phyloP scores from a whole-genome alignment of 805 yeast genomes.

The Teunomyces atbi region DNA sequence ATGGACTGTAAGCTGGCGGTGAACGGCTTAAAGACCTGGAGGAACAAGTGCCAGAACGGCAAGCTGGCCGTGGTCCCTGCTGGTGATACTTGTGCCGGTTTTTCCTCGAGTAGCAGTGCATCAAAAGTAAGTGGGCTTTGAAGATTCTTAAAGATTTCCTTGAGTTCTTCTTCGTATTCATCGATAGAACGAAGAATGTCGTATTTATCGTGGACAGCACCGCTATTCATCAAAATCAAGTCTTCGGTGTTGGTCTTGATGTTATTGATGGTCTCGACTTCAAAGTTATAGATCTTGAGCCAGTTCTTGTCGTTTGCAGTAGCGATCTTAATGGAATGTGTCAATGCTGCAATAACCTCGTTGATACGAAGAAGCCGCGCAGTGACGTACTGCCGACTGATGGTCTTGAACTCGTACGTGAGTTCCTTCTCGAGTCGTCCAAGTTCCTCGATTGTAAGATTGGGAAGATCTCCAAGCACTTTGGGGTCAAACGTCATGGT shows the following conservation, averaged over 20 bases:
- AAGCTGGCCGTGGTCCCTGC: conserved; percentile 6
- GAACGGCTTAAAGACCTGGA: conserved; percentile 21
- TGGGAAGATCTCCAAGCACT: not conserved
- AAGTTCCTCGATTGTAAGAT: conserved; percentile 4
- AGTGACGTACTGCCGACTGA: conserved; percentile 24
- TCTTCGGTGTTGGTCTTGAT: conserved; percentile 34
- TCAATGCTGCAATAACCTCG: conserved; percentile 22
- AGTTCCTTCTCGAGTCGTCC: conserved; percentile 3
- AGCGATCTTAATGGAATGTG: conserved; percentile 23
- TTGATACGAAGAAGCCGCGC: conserved; percentile 30
- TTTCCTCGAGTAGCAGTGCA: conserved; percentile 16
- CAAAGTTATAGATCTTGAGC: conserved; percentile 31
- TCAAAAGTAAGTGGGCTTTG: conserved; percentile 38
- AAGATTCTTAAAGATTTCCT: conserved; percentile 25
- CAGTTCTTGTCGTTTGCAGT: conserved; percentile 31
- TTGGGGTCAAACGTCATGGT: conserved; percentile 4
- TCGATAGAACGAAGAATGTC: conserved; percentile 17
- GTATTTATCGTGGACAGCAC: conserved; percentile 10
- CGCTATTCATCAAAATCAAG: conserved; percentile 15
- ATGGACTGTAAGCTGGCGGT: conserved; percentile 22
- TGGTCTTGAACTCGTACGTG: conserved; percentile 20
- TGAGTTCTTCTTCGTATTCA: conserved; percentile 33
- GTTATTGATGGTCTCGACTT: conserved; percentile 32
- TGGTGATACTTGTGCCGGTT: not conserved
- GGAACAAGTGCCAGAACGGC: conserved; percentile 24